Percentiles rank a stretch among this genome's conserved stretches.
Conservation (phyloP, 2,329 filamentous ascomycete species). For the Fusarium bactridioides region DNA sequence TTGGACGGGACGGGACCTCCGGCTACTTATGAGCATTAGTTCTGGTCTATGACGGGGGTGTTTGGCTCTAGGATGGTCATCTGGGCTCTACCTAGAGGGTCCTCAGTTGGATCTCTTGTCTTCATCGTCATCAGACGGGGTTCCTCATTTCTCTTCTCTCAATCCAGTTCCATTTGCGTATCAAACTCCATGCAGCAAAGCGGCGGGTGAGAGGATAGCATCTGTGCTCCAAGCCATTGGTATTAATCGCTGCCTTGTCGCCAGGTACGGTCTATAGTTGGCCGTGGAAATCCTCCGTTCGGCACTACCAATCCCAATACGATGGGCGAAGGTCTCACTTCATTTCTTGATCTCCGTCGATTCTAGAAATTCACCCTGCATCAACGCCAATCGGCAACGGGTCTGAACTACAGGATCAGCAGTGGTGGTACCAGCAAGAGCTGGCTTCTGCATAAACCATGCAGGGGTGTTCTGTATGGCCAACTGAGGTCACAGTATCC, state of each 20-base stretch:
- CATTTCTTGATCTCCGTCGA: conserved; percentile 33
- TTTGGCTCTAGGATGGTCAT: conserved; percentile 7
- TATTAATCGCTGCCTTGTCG: conserved; percentile 3
- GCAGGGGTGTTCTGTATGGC: conserved; percentile 4
- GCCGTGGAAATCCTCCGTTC: conserved; percentile 18
- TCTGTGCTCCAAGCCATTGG: conserved; percentile 19
- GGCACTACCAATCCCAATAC: conserved; percentile 8
- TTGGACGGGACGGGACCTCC: conserved; percentile 34
- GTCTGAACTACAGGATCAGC: conserved; percentile 15
- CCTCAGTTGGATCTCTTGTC: conserved; percentile 5
- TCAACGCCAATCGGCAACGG: conserved; percentile 19
- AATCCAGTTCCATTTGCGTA: conserved; percentile 16
- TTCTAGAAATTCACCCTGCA: conserved; percentile 34
- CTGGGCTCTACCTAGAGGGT: background rate
- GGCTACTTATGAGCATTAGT: conserved; percentile 34
- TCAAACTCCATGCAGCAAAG: conserved; percentile 11
- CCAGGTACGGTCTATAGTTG: conserved; percentile 34
- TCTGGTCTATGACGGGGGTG: conserved; percentile 14
- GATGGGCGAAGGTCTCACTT: conserved; percentile 24
- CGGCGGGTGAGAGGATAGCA: conserved; percentile 5
- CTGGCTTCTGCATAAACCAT: conserved; percentile 10
- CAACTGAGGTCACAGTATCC: background rate
- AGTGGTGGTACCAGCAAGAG: conserved; percentile 1
- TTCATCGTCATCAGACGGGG: conserved; percentile 22
- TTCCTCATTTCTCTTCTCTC: conserved; percentile 36